These are phyloP conservation scores for Cronartium ribicola DNA, from an alignment of 1,284 basidiomycete genomes.

Conservation along the genomic window DNA sequence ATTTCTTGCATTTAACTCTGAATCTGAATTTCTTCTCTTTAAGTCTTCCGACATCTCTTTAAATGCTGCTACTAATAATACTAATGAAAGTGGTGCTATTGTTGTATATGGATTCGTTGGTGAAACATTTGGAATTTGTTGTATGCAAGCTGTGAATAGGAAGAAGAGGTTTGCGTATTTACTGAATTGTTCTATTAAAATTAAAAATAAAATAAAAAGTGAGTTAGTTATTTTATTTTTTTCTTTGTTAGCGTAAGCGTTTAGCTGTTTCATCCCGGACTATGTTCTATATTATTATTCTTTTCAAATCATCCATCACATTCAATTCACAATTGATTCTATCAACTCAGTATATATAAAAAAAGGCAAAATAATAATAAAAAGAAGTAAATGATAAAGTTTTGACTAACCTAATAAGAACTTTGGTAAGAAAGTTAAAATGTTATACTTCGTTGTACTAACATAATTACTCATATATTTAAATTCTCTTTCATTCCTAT, in stretches of 20 bases:
- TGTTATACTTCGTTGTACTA: conserved; percentile 92
- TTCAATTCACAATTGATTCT: no score
- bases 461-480: conserved; percentile 65
- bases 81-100: conserved; percentile 81
- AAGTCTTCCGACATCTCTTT: conserved; percentile 95
- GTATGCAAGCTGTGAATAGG: conserved; percentile 94
- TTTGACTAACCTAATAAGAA: conserved; percentile 74
- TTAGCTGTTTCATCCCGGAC: no score
- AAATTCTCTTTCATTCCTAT: conserved; percentile 35
- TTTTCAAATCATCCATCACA: no score
- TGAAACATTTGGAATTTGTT: conserved; percentile 96
- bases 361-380: background rate
- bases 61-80: conserved; percentile 89
- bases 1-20: conserved; percentile 78
- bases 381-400: background rate
- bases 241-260: background rate
- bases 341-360: background rate
- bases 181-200: conserved; percentile 81
- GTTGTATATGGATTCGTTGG: conserved; percentile 95
- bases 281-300: no score
- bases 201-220: background rate
- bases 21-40: conserved; percentile 93
- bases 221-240: background rate
- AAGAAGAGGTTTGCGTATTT: conserved; percentile 99
- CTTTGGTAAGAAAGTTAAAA: conserved; percentile 82